Conservation (phyloP, 78 protist genomes). For the Dictyostelium capitatum region DNA sequence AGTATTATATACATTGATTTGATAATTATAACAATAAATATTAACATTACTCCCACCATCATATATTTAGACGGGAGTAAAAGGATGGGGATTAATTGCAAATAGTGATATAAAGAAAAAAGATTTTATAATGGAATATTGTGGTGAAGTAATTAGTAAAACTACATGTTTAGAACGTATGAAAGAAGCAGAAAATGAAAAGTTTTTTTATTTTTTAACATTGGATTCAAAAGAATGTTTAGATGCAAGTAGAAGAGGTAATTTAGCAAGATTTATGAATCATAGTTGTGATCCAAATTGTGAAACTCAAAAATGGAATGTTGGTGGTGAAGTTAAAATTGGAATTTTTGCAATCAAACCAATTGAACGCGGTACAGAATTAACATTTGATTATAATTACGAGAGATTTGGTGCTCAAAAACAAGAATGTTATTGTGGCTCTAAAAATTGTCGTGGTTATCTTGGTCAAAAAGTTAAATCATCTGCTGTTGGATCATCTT, state of each 20-base stretch:
- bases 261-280: slow-evolving; percentile 85
- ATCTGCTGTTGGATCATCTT: not conserved
- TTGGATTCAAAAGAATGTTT: slow-evolving; percentile 62
- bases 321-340: slow-evolving; percentile 83
- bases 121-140: slow-evolving; percentile 85
- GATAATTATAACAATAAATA: too few relatives aligned
- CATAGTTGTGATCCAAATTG: slow-evolving; percentile 92
- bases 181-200: slow-evolving; percentile 46
- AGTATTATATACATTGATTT: too few relatives aligned
- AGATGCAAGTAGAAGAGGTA: slow-evolving; percentile 88
- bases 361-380: slow-evolving; percentile 74
- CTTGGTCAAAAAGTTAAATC: slow-evolving; percentile 60
- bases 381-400: slow-evolving; percentile 92
- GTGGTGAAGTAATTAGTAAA: slow-evolving; percentile 87
- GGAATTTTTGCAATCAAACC: slow-evolving; percentile 88
- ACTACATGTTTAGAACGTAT: slow-evolving; percentile 42
- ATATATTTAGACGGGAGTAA: slow-evolving; percentile 77
- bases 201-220: slow-evolving; percentile 82
- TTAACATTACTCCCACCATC: too few relatives aligned
- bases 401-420: slow-evolving; percentile 82
- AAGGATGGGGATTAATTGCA: slow-evolving; percentile 87
- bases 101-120: slow-evolving; percentile 32
- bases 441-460: slow-evolving; percentile 66
- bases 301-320: slow-evolving; percentile 89
- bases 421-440: slow-evolving; percentile 79